Evolutionary conservation across 352 stramenopile genomes (phyloP).

Genomic region (Phytophthora quininea): DNA sequence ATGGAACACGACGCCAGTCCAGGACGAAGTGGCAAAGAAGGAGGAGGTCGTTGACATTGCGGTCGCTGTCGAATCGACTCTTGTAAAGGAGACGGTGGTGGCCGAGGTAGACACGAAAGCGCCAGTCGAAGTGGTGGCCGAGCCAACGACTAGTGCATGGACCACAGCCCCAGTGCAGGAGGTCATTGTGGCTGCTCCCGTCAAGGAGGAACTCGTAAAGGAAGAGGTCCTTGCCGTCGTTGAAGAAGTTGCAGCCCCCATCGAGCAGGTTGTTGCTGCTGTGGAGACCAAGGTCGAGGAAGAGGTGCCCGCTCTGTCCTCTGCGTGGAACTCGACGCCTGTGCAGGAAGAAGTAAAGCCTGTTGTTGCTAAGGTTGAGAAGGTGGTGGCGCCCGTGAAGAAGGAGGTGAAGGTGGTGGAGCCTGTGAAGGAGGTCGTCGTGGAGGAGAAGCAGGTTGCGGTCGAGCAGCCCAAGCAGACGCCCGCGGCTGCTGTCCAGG

Average conservation of each 20-base stretch:
- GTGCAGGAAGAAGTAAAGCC: constrained; percentile 22
- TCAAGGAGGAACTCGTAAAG: constrained; percentile 15
- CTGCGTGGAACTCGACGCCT: constrained; percentile 35
- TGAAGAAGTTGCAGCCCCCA: constrained; percentile 12
- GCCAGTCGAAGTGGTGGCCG: constrained; percentile 10
- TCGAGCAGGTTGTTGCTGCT: constrained; percentile 12
- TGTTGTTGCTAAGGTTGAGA: constrained; percentile 14
- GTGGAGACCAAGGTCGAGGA: constrained; percentile 26
- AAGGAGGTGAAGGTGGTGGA: constrained; percentile 3
- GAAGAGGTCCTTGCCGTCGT: constrained; percentile 16
- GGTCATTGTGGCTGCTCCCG: constrained; percentile 1
- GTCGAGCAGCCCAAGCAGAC: constrained; percentile 16
- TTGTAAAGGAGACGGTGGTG: constrained; percentile 3
- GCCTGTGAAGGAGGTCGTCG: constrained; percentile 11
- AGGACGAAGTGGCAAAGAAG: constrained; percentile 21
- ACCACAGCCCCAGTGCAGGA: constrained; percentile 29
- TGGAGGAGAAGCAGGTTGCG: constrained; percentile 4
- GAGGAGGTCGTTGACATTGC: neutral
- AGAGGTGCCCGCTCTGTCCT: constrained; percentile 12
- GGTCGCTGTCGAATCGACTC: neutral
- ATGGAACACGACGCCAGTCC: constrained; percentile 17
- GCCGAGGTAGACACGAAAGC: neutral
- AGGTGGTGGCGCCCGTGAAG: constrained; percentile 19
- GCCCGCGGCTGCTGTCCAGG: constrained; percentile 18
- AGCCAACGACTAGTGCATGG: constrained; percentile 20